phyloP scores from a whole-genome alignment of 2,329 filamentous ascomycete species.

The Clonostachys rhizophaga region DNA sequence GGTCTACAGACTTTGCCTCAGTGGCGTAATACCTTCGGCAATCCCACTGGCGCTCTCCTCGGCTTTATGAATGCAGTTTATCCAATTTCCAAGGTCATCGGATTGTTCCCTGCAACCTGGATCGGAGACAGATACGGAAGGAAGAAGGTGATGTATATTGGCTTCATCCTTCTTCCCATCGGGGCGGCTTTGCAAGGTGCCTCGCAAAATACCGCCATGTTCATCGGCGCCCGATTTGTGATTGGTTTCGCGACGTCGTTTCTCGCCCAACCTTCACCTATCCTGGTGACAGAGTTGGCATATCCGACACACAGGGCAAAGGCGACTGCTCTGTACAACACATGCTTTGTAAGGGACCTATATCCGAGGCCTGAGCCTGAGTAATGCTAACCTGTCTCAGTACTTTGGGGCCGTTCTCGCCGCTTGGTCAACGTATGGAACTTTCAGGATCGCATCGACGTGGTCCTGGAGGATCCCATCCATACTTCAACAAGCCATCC shows the following conservation, averaged over 20 bases:
- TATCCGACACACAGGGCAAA: constrained; percentile 21
- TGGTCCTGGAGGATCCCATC: no score
- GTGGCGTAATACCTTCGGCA: no score
- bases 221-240: constrained; percentile 18
- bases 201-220: constrained; percentile 12
- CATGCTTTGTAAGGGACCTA: constrained; percentile 10
- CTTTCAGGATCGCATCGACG: no score
- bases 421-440: no score
- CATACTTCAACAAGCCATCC: no score
- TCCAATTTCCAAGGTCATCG: constrained; percentile 29
- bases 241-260: constrained; percentile 18
- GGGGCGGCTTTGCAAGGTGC: constrained; percentile 16
- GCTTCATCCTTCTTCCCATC: constrained; percentile 18
- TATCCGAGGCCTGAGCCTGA: constrained; percentile 1
- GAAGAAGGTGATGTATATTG: constrained; percentile 26
- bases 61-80: constrained; percentile 30
- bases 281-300: constrained; percentile 22
- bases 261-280: constrained; percentile 17
- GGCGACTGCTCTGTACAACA: constrained; percentile 44
- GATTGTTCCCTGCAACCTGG: constrained; percentile 24
- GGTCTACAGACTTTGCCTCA: no score
- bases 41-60: constrained; percentile 4
- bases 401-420: no score
- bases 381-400: no score
- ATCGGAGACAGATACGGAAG: constrained; percentile 32